Base-by-base conservation (phyloP, 2,329 filamentous ascomycete species). In the Aspergillus nomiae region DNA sequence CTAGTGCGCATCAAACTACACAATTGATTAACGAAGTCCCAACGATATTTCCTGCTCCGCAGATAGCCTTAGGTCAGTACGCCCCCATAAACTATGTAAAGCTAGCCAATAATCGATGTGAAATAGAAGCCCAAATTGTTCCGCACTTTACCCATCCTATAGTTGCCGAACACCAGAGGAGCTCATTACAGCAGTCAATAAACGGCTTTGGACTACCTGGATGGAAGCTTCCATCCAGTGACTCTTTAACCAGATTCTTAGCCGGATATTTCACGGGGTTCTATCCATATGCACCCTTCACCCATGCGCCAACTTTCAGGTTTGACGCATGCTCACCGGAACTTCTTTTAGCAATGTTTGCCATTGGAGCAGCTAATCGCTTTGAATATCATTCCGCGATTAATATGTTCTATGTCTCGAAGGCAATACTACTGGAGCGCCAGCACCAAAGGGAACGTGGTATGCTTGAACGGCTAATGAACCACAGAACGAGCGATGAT, bases 251-350 rank as follows among this genome's bases (percentile, higher is more conserved):
- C 14, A 55, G 58, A 16, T 63, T 54, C 21, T 14, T 63, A 6
- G 58, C 54, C 1, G 58, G 62, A 16, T 63, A 63, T 43, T 54
- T 63, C 48, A 58, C 58, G 10, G 58, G 62, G 16, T 63, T 63
- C 46, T 60, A 60, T n/a, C 28, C 55, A 28, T 55, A 58, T 14
- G 45, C 45, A 1, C 54, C 62, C 14, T 60, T 63, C 21, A 60
- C 58, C 1, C 62, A 63, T 46, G 45, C 41, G 6, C 62, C 58
- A 12, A 60, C 62, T 11, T 60, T 61, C 21, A 60, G 50, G 26
- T 46, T 63, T 7, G 34, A 54, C 2, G 9, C 30, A 32, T 63
- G 54, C 58, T 56, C 58, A 1, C 58, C 58, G 2, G 62, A 60
- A n/a, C 45, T 63, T 14, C 58, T 16, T 21, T 26, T 61, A 30